A percentile compares a stretch with the other conserved stretches of the same genome.
phyloP scores from a whole-genome alignment of 2,329 filamentous ascomycete species.

The Colletotrichum falcatum region DNA sequence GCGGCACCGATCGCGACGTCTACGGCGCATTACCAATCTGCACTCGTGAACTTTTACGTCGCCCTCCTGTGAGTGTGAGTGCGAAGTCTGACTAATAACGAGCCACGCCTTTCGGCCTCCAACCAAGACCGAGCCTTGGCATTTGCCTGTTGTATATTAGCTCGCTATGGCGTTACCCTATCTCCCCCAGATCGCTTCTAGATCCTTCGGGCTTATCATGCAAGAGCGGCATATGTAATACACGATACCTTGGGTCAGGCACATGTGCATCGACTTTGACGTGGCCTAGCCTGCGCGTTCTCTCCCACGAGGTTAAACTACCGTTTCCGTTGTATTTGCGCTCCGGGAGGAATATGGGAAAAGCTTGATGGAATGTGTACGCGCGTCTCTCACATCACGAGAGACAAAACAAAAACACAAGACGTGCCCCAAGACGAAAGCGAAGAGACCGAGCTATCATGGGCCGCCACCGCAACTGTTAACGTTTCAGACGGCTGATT shows the following conservation, averaged over 20 bases:
- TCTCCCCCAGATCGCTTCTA: neutral
- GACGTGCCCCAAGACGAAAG: neutral
- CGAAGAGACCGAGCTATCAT: neutral
- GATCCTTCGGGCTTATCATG: neutral
- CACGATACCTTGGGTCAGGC: neutral
- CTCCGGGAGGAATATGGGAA: neutral
- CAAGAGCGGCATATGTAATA: neutral
- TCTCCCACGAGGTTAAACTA: neutral
- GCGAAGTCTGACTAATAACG: neutral
- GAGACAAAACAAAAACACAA: neutral
- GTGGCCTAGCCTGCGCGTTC: neutral
- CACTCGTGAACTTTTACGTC: neutral
- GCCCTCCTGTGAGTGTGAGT: neutral
- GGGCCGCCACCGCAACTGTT: too few relatives aligned
- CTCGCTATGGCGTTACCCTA: neutral
- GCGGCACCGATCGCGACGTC: too few relatives aligned
- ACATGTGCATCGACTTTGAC: neutral
- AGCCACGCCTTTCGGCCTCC: slow-evolving; percentile 2
- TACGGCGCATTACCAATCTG: slow-evolving; percentile 1
- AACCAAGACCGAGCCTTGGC: neutral
- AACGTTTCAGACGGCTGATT: neutral
- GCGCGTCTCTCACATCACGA: neutral
- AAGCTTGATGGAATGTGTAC: neutral
- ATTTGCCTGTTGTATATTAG: neutral
- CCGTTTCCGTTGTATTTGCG: neutral